Percentiles rank a stretch among this genome's conserved stretches.
phyloP scores from a whole-genome alignment of 2,329 filamentous ascomycete genomes.

The Lojkania enalia region DNA sequence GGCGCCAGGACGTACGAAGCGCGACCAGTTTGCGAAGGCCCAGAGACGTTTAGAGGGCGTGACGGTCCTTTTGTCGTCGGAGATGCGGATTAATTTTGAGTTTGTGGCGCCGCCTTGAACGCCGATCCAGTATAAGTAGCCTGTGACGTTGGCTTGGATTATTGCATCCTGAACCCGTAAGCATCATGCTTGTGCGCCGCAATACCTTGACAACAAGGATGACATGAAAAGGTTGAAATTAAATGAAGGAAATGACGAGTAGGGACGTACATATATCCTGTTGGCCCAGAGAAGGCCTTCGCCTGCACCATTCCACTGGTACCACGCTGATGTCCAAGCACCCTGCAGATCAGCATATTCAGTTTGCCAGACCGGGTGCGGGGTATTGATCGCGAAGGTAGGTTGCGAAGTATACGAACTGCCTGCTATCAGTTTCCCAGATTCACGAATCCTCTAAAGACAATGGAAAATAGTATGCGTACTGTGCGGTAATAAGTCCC shows the following conservation, averaged over 20 bases:
- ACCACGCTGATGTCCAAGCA: constrained; percentile 49
- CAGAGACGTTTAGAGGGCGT: constrained; percentile 44
- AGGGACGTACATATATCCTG: constrained; percentile 48
- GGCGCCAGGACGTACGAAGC: constrained; percentile 46
- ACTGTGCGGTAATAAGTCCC: constrained; percentile 32
- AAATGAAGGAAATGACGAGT: constrained; percentile 1
- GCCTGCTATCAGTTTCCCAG: not conserved
- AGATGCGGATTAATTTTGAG: constrained; percentile 40
- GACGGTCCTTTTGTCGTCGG: constrained; percentile 38
- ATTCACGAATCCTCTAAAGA: not conserved
- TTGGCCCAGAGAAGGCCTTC: constrained; percentile 62
- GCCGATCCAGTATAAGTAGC: constrained; percentile 61
- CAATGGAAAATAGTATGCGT: constrained; percentile 7
- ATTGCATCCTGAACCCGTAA: constrained; percentile 52
- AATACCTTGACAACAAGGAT: too few species aligned
- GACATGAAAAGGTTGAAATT: not conserved
- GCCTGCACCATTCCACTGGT: constrained; percentile 50
- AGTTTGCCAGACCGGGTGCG: constrained; percentile 56
- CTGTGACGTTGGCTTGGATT: constrained; percentile 52
- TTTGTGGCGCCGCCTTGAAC: constrained; percentile 45
- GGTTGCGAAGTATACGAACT: constrained; percentile 24
- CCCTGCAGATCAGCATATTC: constrained; percentile 55
- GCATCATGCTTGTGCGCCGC: too few species aligned
- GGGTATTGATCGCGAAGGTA: constrained; percentile 35
- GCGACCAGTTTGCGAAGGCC: constrained; percentile 48